Conservation (phyloP, 2,329 filamentous ascomycete species). For the Diatrype stigma region DNA sequence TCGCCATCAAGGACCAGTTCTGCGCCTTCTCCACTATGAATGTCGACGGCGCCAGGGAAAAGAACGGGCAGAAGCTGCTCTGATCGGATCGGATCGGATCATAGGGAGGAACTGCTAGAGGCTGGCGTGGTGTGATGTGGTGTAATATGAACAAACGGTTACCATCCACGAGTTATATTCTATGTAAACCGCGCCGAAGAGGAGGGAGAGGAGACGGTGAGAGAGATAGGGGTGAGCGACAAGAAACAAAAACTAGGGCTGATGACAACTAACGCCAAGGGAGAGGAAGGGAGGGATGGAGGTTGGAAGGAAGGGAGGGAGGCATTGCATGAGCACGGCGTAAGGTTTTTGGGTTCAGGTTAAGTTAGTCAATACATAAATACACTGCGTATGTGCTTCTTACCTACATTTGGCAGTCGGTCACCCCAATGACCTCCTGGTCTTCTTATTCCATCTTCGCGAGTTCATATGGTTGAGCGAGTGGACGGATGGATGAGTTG, state of each 20-base stretch:
- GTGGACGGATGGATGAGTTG: too few species aligned
- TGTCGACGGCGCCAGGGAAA: conserved; percentile 42
- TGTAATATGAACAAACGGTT: too few species aligned
- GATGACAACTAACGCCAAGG: conserved; percentile 11
- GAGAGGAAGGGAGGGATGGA: conserved; percentile 6
- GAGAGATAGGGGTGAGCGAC: background rate
- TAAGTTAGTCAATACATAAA: background rate
- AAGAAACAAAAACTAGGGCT: conserved; percentile 1
- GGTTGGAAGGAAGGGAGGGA: background rate
- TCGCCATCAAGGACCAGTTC: conserved; percentile 89
- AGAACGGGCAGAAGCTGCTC: conserved; percentile 35
- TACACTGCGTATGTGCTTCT: background rate
- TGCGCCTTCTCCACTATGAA: conserved; percentile 81
- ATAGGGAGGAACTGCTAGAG: background rate
- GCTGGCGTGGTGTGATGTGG: too few species aligned
- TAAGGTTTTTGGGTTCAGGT: conserved; percentile 9
- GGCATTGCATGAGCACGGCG: conserved; percentile 28
- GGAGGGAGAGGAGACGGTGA: conserved; percentile 2
- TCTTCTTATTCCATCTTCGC: too few species aligned
- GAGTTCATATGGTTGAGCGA: too few species aligned
- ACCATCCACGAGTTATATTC: too few species aligned
- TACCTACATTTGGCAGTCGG: too few species aligned
- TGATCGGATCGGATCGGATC: too few species aligned
- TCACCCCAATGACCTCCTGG: too few species aligned
- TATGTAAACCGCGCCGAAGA: background rate